A percentile compares a stretch with the other conserved stretches of the same genome.
phyloP scores from a whole-genome alignment of 192 early-diverging fungal species.

The Powellomyces hirtus region DNA sequence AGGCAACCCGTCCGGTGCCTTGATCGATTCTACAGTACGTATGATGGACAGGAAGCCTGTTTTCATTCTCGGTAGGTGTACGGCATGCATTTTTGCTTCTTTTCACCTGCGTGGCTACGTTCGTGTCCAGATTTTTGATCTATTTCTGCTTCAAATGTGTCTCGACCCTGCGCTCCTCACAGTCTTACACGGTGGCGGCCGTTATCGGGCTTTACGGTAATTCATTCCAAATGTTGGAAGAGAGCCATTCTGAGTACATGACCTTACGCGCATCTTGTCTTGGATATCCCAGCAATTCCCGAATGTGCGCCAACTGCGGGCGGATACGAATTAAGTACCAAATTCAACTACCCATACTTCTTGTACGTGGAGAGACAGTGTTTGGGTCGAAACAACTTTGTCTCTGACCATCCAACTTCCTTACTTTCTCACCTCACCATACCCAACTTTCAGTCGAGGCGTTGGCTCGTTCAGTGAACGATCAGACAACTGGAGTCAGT shows the following conservation, averaged over 20 bases:
- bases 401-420: not conserved
- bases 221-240: too few relatives aligned
- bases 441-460: not conserved
- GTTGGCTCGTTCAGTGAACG: not conserved
- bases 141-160: too few relatives aligned
- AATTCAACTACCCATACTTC: not conserved
- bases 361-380: not conserved
- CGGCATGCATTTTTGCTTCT: too few relatives aligned
- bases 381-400: too few relatives aligned
- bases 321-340: not conserved
- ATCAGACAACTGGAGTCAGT: not conserved
- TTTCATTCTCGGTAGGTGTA: not conserved
- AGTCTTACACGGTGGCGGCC: not conserved
- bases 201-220: not conserved
- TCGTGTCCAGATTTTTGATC: too few relatives aligned
- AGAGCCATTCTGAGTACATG: too few relatives aligned
- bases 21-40: not conserved
- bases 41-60: not conserved
- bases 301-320: not conserved
- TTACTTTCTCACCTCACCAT: too few relatives aligned
- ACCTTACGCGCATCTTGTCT: too few relatives aligned
- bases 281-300: not conserved
- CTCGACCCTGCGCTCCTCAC: too few relatives aligned
- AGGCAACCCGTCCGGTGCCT: not conserved
- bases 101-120: too few relatives aligned